Conservation (phyloP, 768 basidiomycete species). For the Lactifluus subvellereus region DNA sequence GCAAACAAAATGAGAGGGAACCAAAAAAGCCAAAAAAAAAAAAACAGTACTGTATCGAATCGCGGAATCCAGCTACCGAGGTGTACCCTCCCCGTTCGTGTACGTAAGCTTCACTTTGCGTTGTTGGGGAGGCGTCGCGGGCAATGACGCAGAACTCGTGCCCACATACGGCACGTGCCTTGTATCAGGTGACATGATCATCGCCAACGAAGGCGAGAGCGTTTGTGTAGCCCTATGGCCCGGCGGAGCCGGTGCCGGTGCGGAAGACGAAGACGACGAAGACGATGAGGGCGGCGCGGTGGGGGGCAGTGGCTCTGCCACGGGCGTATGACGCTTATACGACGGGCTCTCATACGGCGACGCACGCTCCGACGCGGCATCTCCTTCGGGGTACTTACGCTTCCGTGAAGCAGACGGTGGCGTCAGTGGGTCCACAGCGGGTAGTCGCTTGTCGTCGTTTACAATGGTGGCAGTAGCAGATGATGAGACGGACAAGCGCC, state of each 20-base stretch:
- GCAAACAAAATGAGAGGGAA: neutral
- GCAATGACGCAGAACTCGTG: conserved; percentile 9
- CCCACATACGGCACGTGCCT: conserved; percentile 27
- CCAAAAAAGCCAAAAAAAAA: neutral
- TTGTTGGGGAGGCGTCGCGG: conserved; percentile 23
- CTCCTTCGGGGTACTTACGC: conserved; percentile 33
- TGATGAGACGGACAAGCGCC: conserved; percentile 12
- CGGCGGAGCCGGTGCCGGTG: conserved; percentile 25
- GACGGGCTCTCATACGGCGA: conserved; percentile 19
- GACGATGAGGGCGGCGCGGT: neutral
- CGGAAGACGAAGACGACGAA: conserved; percentile 1
- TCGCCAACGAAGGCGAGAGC: conserved; percentile 57
- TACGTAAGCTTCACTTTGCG: conserved; percentile 24
- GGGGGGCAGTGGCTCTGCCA: conserved; percentile 17
- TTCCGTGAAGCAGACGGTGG: conserved; percentile 29
- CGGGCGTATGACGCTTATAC: conserved; percentile 23
- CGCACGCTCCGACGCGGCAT: conserved; percentile 4
- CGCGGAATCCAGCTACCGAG: neutral
- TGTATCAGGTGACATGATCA: conserved; percentile 51
- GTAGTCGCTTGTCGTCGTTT: conserved; percentile 7
- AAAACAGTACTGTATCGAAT: neutral
- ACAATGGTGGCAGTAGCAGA: neutral
- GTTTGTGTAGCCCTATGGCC: conserved; percentile 37
- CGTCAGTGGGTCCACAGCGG: conserved; percentile 14
- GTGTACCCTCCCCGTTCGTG: conserved; percentile 18